phyloP scores from a whole-genome alignment of 2,329 filamentous ascomycete species.

The Alternaria ethzedia region DNA sequence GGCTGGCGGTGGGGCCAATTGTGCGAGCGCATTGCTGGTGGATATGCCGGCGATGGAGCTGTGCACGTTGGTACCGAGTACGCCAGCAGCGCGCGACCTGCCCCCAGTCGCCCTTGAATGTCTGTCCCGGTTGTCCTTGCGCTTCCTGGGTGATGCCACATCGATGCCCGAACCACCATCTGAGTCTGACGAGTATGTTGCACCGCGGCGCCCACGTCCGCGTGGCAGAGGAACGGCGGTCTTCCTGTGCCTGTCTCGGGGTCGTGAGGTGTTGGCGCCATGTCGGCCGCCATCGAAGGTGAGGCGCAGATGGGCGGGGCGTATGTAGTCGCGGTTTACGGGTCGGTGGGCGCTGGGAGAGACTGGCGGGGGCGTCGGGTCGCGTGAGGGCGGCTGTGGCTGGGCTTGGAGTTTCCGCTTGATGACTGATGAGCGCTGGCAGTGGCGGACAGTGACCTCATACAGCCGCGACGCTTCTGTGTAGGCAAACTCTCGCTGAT shows the following conservation, averaged over 20 bases:
- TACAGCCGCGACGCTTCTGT: constrained; percentile 64
- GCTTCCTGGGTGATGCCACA: constrained; percentile 24
- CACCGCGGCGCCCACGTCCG: constrained; percentile 19
- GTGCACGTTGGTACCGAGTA: constrained; percentile 61
- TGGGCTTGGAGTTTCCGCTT: constrained; percentile 67
- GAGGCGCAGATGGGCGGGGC: constrained; percentile 38
- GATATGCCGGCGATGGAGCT: constrained; percentile 63
- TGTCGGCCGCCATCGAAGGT: constrained; percentile 34
- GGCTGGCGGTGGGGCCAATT: constrained; percentile 64
- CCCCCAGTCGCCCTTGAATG: constrained; percentile 50
- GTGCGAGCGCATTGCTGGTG: constrained; percentile 66
- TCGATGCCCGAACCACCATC: constrained; percentile 27
- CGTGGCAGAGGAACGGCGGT: constrained; percentile 21
- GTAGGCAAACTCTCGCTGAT: constrained; percentile 61
- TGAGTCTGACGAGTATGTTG: constrained; percentile 23
- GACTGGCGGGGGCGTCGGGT: constrained; percentile 61
- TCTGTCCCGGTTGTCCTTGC: constrained; percentile 44
- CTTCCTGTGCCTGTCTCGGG: constrained; percentile 31
- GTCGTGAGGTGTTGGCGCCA: constrained; percentile 26
- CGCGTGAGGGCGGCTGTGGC: constrained; percentile 65
- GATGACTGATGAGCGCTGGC: constrained; percentile 64
- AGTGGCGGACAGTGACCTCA: constrained; percentile 64
- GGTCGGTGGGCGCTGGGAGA: constrained; percentile 47
- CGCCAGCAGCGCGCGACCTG: constrained; percentile 49
- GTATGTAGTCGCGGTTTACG: constrained; percentile 30